Conservation (phyloP, 2,329 filamentous ascomycete species). For the Trichoderma arundinaceum region DNA sequence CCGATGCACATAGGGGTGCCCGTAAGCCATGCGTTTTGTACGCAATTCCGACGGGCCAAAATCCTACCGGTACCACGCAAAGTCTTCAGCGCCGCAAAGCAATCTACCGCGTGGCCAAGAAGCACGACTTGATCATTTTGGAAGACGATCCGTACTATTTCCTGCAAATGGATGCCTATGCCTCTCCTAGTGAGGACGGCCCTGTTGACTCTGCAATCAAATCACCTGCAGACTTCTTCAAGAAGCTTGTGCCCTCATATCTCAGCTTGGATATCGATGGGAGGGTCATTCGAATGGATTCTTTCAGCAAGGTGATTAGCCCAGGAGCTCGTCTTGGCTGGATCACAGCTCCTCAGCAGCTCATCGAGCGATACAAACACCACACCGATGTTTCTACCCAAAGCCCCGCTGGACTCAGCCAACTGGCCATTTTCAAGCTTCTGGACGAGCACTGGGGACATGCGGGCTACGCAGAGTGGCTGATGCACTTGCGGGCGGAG, state of each 20-base stretch:
- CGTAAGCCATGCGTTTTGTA: conserved; percentile 12
- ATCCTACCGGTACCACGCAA: conserved; percentile 80
- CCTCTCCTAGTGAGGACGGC: conserved; percentile 58
- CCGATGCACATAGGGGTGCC: neutral
- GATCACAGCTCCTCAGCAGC: conserved; percentile 67
- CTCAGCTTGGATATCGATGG: conserved; percentile 82
- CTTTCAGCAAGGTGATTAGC: conserved; percentile 91
- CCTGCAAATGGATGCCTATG: conserved; percentile 78
- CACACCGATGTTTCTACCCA: conserved; percentile 23
- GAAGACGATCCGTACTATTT: conserved; percentile 98
- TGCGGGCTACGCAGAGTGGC: conserved; percentile 15
- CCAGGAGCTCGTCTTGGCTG: conserved; percentile 90
- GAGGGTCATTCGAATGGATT: conserved; percentile 86
- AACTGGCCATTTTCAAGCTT: conserved; percentile 14
- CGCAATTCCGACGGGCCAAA: conserved; percentile 65
- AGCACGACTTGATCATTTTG: conserved; percentile 87
- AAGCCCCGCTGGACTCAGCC: conserved; percentile 24
- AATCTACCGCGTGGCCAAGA: conserved; percentile 79
- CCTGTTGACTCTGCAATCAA: conserved; percentile 46
- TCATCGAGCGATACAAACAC: conserved; percentile 13
- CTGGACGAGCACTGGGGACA: conserved; percentile 28
- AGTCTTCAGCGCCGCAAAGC: conserved; percentile 75
- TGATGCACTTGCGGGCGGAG: conserved; percentile 15
- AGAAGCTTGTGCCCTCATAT: conserved; percentile 83
- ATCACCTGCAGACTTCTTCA: conserved; percentile 75